Base-by-base conservation (phyloP, 129 eudicot species). In the Artemisia annua region DNA sequence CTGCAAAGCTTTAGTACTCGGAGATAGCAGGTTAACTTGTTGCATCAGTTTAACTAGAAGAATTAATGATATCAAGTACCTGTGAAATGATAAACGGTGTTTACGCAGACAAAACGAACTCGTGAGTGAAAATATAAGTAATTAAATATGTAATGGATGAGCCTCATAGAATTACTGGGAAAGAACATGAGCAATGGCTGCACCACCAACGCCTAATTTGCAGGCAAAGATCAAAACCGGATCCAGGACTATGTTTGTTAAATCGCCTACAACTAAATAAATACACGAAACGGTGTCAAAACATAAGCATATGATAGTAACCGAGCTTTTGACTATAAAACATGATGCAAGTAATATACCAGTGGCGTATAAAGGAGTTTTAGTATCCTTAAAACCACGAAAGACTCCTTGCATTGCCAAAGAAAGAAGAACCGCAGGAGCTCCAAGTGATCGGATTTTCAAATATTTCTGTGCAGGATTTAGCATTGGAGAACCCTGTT, bases 111-210 rank as follows among this genome's bases (percentile, higher is more conserved):
- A 13, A 30, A 52, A 1, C 14, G 4, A 57, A 57, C 5, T 57
- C 1, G 14, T 39, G 44, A 39, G 9, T 39, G 44, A 39, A 39
- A 39, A 39, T 39, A 39, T n/a, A n/a, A n/a, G n/a, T 7, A 39
- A 39, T 6, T 39, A 39, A 39, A 39, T 39, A 39, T 39, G 44
- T 39, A 39, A 39, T 39, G 44, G 44, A 6, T 39, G 44, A 39
- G 8, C 7, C 44, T 39, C 44, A 39, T 39, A 39, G 44, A 79
- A 83, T 75, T 83, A 87, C 96, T 89, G 96, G 53, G 96, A 89
- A 48, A 89, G 78, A 64, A 89, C 96, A 68, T 89, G 96, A 65
- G 96, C 87, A 72, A 89, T 87, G 79, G 96, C 90, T 44, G 96
- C 93, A 70, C 96, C 96, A 28, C 87, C 50, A 28, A 89, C 93